These are phyloP conservation scores for Stachybotrys echinatus DNA, from an alignment of 2,329 filamentous ascomycete species.

Conservation along the genomic window DNA sequence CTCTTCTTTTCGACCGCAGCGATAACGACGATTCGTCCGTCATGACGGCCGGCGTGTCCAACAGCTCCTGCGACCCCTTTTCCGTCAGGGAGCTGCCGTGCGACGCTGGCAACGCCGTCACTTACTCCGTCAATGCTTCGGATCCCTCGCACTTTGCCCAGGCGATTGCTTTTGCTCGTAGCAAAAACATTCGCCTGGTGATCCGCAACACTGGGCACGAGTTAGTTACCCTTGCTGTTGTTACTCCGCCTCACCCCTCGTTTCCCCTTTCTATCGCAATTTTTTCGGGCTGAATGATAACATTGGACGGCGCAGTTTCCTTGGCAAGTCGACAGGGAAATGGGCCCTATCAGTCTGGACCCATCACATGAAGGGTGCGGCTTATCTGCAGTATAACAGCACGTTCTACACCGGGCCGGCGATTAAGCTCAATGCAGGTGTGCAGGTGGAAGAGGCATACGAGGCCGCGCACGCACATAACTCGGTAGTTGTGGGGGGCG, in stretches of 20 bases:
- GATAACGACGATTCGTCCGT: slow-evolving; percentile 27
- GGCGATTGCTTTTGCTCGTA: slow-evolving; percentile 29
- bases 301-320: neutral
- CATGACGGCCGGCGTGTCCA: slow-evolving; percentile 32
- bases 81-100: slow-evolving; percentile 31
- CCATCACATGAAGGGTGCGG: slow-evolving; percentile 32
- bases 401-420: slow-evolving; percentile 42
- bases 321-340: slow-evolving; percentile 46
- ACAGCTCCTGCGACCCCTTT: slow-evolving; percentile 32
- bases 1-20: slow-evolving; percentile 22
- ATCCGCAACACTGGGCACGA: slow-evolving; percentile 27
- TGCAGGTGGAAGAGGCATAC: slow-evolving; percentile 41
- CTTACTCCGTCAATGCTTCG: slow-evolving; percentile 30
- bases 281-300: too few relatives aligned
- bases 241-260: neutral
- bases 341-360: slow-evolving; percentile 32
- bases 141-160: slow-evolving; percentile 21
- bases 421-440: slow-evolving; percentile 47
- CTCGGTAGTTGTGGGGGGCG: slow-evolving; percentile 47
- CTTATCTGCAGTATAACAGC: slow-evolving; percentile 33
- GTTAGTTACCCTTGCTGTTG: slow-evolving; percentile 4
- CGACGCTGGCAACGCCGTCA: slow-evolving; percentile 35
- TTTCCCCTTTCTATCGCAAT: slow-evolving; percentile 11
- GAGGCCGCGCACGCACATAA: slow-evolving; percentile 38
- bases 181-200: slow-evolving; percentile 30